Evolutionary conservation across 768 basidiomycete species (phyloP), one percentile per base, ranked within the genome.

Genomic region (Tephrocybe rancida): DNA sequence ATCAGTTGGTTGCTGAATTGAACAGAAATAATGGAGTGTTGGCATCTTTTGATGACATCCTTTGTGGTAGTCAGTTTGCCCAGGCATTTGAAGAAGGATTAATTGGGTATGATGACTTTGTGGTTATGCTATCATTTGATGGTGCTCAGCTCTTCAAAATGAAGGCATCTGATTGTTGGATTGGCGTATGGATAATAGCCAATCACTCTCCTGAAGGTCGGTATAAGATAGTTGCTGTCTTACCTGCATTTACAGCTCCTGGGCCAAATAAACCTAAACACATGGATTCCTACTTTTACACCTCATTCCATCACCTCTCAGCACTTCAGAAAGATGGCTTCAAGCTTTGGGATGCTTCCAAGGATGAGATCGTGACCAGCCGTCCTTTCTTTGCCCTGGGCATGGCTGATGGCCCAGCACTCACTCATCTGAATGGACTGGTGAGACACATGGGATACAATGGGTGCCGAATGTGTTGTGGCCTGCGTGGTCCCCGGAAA

Each of bases 391-490:
- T 65, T 30, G 35, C 44, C 10, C 13, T 67, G 2, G 56, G 43
- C 1, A 54, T 49, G 32, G 65, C 64, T 9, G 63, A 72, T 52
- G 59, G 60, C 1, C 62, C 64, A 1, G 65, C 57, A 19, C 45
- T 69, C 37, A 59, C 62, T 9, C 44, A 55, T 48, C 42, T 70
- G 5, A 68, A 64, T 60, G 68, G 69, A 11, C 53, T 66, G 32
- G 62, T 67, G 18, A 64, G 68, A 0, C 69, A 71, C 47, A 54
- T 59, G 5, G 70, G 70, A 1, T 54, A 58, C 9, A 56, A 64
- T 38, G 72, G 69, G 0, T 82, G 79, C 47, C 63, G 64, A 0
- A 18, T 73, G 7, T 67, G 62, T 27, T 76, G 73, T 53, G 29
- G 38, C 13, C 7, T 32, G 7, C 13, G 6, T 6, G 30, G 30